Conservation (phyloP, 2,329 filamentous ascomycete species). For the Fusarium oligoseptatum region DNA sequence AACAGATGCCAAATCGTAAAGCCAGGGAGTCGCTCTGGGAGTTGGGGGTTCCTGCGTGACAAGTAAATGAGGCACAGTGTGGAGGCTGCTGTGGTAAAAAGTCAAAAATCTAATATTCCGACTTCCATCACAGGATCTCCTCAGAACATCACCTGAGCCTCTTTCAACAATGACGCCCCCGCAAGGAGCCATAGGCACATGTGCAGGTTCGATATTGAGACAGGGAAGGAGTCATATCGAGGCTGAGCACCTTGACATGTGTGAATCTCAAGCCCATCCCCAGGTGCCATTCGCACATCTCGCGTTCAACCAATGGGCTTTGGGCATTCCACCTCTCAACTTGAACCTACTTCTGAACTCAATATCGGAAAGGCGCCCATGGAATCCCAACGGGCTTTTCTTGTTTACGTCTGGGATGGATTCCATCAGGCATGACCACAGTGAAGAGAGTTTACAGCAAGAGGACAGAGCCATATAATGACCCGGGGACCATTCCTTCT, state of each 20-base stretch:
- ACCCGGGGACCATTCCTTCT: not conserved
- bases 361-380: not conserved
- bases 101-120: too few species aligned
- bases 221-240: not conserved
- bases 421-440: not conserved
- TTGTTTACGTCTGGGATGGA: not conserved
- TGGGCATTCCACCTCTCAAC: not conserved
- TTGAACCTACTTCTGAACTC: not conserved
- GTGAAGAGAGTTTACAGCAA: not conserved
- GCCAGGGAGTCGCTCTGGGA: too few species aligned
- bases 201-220: too few species aligned
- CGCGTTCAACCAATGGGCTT: not conserved
- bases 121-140: too few species aligned
- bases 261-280: not conserved
- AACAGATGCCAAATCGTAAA: too few species aligned
- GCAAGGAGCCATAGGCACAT: too few species aligned
- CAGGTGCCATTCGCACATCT: not conserved
- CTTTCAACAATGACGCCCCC: too few species aligned
- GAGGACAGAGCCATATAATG: not conserved
- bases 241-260: not conserved
- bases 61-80: too few species aligned
- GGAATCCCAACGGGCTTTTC: not conserved
- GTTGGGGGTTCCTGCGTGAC: too few species aligned
- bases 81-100: too few species aligned
- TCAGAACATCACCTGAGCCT: too few species aligned